These are phyloP conservation scores for Apiospora koreana DNA, from an alignment of 2,329 filamentous ascomycete genomes.

Conservation along the genomic window DNA sequence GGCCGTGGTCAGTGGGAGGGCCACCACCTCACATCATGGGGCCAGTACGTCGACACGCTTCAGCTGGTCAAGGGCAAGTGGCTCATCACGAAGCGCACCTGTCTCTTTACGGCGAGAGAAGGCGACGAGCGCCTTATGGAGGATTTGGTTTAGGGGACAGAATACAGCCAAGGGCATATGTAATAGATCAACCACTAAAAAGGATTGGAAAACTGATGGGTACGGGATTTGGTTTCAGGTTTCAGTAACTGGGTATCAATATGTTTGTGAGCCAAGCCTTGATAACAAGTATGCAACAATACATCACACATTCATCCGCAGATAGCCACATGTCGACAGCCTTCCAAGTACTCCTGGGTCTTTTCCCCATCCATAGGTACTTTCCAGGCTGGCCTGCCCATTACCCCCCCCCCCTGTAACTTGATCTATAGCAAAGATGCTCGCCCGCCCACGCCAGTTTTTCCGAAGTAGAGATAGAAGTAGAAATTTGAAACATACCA, in stretches of 20 bases:
- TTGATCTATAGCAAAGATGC: neutral
- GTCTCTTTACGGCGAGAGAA: conserved; percentile 6
- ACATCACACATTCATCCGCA: neutral
- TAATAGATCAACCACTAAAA: no score
- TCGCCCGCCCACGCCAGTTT: neutral
- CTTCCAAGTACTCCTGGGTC: neutral
- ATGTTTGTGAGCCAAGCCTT: neutral
- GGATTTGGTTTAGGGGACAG: neutral
- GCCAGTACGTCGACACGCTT: conserved; percentile 15
- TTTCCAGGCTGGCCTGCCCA: no score
- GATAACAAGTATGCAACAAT: neutral
- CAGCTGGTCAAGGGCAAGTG: conserved; percentile 12
- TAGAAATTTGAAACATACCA: neutral
- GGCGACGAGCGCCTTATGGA: conserved; percentile 15
- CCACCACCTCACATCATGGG: conserved; percentile 15
- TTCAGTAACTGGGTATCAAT: neutral
- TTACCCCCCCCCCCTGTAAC: no score
- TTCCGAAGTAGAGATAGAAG: neutral
- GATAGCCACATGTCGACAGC: neutral
- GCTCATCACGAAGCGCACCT: conserved; percentile 11
- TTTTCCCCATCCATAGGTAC: neutral
- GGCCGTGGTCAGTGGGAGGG: conserved; percentile 17
- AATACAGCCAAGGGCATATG: neutral
- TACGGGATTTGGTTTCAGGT: neutral
- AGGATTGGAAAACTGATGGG: no score